phyloP scores from a whole-genome alignment of 2,329 filamentous ascomycete genomes.

The Cadophora sp. region DNA sequence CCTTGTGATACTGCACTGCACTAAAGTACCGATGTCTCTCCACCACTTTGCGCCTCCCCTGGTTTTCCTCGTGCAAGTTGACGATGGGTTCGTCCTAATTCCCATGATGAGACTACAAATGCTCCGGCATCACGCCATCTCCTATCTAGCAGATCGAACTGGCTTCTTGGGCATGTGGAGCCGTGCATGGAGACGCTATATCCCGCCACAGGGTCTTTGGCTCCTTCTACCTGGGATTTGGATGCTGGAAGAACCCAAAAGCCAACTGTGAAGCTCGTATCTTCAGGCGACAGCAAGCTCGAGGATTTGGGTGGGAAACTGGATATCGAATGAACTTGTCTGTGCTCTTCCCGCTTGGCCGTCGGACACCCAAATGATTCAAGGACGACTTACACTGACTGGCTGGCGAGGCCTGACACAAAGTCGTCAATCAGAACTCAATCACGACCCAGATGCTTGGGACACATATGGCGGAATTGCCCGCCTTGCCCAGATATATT shows the following conservation, averaged over 20 bases:
- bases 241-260: not conserved
- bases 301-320: not conserved
- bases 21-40: not conserved
- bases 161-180: not conserved
- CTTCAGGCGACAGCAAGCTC: not conserved
- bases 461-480: not conserved
- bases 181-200: not conserved
- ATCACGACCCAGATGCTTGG: conserved; percentile 3
- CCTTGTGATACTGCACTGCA: not conserved
- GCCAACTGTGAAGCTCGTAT: not conserved
- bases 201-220: not conserved
- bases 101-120: not conserved
- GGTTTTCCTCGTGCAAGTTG: not conserved
- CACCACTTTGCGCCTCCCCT: not conserved
- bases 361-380: not conserved
- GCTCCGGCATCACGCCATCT: not conserved
- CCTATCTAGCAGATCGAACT: not conserved
- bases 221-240: not conserved
- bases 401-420: not conserved
- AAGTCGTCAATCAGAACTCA: not conserved
- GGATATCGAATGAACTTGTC: not conserved
- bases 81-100: not conserved
- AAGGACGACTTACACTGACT: not conserved
- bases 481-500: not conserved
- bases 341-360: not conserved